Evolutionary conservation across 2,329 filamentous ascomycete genomes (phyloP).

Genomic region (Shiraia bambusicola): DNA sequence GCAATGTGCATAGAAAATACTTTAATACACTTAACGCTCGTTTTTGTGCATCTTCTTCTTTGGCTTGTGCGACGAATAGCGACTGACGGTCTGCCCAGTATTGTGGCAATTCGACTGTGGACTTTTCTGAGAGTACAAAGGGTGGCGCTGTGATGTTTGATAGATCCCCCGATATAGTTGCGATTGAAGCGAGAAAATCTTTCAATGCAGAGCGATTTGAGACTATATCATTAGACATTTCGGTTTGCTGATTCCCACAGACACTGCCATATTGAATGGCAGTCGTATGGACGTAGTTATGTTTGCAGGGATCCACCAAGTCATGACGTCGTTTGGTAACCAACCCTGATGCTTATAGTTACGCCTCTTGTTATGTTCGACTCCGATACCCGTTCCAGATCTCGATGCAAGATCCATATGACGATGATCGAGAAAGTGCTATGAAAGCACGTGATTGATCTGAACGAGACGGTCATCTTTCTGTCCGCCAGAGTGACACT

Average conservation of each 20-base stretch:
- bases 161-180: slow-evolving; percentile 50
- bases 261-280: background rate
- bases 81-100: slow-evolving; percentile 51
- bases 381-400: background rate
- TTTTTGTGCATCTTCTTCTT: slow-evolving; percentile 42
- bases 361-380: background rate
- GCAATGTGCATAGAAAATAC: slow-evolving; percentile 52
- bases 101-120: slow-evolving; percentile 50
- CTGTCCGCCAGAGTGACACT: too few relatives aligned
- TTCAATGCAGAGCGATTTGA: slow-evolving; percentile 35
- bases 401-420: too few relatives aligned
- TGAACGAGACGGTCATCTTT: too few relatives aligned
- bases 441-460: too few relatives aligned
- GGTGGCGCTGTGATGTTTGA: slow-evolving; percentile 52
- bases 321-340: slow-evolving; percentile 10
- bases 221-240: slow-evolving; percentile 23
- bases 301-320: slow-evolving; percentile 1
- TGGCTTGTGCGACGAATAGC: slow-evolving; percentile 50
- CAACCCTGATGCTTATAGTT: background rate
- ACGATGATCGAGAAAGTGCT: too few relatives aligned
- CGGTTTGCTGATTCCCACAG: background rate
- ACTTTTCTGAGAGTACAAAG: slow-evolving; percentile 49
- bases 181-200: slow-evolving; percentile 43
- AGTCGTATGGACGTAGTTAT: slow-evolving; percentile 3
- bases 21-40: slow-evolving; percentile 51